Conservation (phyloP, 768 basidiomycete genomes). For the Russula sp. region DNA sequence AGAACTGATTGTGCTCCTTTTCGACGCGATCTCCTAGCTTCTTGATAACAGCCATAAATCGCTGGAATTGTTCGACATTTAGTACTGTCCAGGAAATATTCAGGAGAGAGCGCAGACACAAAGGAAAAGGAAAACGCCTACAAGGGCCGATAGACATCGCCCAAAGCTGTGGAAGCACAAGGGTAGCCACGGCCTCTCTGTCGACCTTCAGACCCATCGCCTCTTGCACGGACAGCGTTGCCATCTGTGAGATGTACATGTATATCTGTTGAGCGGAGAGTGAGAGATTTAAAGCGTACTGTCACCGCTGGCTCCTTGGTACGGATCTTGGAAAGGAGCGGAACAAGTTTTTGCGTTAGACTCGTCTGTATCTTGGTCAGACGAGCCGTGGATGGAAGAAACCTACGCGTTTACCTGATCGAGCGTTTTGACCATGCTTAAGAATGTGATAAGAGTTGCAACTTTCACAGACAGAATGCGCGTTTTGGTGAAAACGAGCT, state of each 20-base stretch:
- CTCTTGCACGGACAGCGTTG: constrained; percentile 84
- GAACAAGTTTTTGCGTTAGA: constrained; percentile 92
- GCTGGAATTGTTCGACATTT: constrained; percentile 81
- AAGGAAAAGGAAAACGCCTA: constrained; percentile 26
- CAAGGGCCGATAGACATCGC: constrained; percentile 94
- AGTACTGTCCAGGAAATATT: constrained; percentile 42
- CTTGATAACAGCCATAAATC: constrained; percentile 82
- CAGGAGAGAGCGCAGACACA: not conserved
- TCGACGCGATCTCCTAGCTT: constrained; percentile 83
- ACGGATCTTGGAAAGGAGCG: constrained; percentile 87
- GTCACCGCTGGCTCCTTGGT: constrained; percentile 96
- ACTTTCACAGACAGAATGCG: constrained; percentile 88
- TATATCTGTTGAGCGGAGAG: not conserved
- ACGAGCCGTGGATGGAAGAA: not conserved
- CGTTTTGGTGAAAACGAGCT: constrained; percentile 93
- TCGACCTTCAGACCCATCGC: constrained; percentile 96
- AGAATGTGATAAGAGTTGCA: constrained; percentile 73
- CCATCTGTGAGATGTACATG: constrained; percentile 47
- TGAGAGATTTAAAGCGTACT: constrained; percentile 38
- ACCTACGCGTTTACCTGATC: constrained; percentile 54
- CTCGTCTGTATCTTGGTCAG: constrained; percentile 43
- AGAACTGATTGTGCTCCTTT: constrained; percentile 84
- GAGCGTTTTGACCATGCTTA: constrained; percentile 81
- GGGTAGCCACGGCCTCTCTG: constrained; percentile 65
- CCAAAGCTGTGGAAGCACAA: constrained; percentile 67